phyloP scores from a whole-genome alignment of 2,329 filamentous ascomycete genomes.

The Fusarium tricinctum region DNA sequence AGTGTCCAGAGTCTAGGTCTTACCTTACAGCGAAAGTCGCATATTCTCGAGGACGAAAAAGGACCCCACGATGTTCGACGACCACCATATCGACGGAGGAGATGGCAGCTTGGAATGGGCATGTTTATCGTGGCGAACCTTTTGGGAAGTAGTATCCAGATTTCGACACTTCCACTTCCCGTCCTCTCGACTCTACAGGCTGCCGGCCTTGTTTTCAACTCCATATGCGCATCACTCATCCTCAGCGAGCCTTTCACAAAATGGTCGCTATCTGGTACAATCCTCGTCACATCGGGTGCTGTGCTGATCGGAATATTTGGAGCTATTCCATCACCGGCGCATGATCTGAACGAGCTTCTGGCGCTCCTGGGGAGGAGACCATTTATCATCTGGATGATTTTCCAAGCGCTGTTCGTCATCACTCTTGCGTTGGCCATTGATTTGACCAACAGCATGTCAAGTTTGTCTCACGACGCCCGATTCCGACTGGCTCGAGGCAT shows the following conservation, averaged over 20 bases:
- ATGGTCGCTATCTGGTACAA: constrained; percentile 91
- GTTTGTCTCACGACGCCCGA: constrained; percentile 70
- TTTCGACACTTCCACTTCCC: constrained; percentile 93
- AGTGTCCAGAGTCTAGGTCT: constrained; percentile 95
- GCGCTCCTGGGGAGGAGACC: constrained; percentile 78
- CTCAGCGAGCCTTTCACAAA: constrained; percentile 93
- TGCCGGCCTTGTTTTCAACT: constrained; percentile 97
- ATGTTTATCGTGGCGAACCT: constrained; percentile 98
- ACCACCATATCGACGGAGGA: constrained; percentile 87
- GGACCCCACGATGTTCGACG: constrained; percentile 80
- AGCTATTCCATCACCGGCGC: constrained; percentile 91
- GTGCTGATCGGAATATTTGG: constrained; percentile 94
- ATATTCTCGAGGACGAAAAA: constrained; percentile 97
- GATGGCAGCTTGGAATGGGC: constrained; percentile 97
- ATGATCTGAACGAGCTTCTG: constrained; percentile 86
- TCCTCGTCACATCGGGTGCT: constrained; percentile 90
- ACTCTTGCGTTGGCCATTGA: constrained; percentile 75
- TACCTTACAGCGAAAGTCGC: constrained; percentile 96
- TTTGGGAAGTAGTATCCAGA: constrained; percentile 95
- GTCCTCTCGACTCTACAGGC: constrained; percentile 96
- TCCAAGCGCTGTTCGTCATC: constrained; percentile 80
- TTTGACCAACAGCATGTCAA: constrained; percentile 65
- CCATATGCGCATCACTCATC: constrained; percentile 93
- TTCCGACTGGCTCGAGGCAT: constrained; percentile 85
- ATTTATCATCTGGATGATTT: constrained; percentile 91